These are phyloP conservation scores for Begonia peltatifolia DNA, from an alignment of 306 rosid species.

Conservation along the genomic window DNA sequence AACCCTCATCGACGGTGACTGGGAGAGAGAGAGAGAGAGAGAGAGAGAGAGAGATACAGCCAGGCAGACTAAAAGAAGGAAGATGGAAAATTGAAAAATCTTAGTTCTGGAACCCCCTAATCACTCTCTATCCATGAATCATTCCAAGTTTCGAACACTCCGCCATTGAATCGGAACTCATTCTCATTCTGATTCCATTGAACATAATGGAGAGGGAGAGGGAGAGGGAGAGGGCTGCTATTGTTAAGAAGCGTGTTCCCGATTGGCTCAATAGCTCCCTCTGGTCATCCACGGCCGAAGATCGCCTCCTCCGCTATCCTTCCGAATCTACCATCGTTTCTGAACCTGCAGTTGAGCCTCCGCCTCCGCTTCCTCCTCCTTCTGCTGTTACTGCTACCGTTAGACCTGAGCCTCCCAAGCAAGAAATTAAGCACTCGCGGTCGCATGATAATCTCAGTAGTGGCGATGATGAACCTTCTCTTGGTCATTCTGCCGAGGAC, in stretches of 20 bases:
- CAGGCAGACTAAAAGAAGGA: no score
- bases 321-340: slow-evolving; percentile 9
- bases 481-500: slow-evolving; percentile 37
- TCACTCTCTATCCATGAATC: no score
- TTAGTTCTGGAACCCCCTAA: no score
- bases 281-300: slow-evolving; percentile 53
- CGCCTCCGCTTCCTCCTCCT: slow-evolving; percentile 33
- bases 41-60: no score
- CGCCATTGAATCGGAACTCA: no score
- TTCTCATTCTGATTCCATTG: no score
- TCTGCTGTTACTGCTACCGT: slow-evolving; percentile 12
- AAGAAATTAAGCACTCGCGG: slow-evolving; percentile 24
- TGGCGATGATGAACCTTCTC: slow-evolving; percentile 19
- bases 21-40: no score
- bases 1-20: no score
- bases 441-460: slow-evolving; percentile 3
- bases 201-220: no score
- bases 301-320: slow-evolving; percentile 26
- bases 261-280: slow-evolving; percentile 98
- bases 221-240: slow-evolving; percentile 1
- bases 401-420: slow-evolving; percentile 26
- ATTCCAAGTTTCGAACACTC: no score
- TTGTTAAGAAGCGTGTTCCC: slow-evolving; percentile 81
- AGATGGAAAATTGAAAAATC: no score
- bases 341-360: slow-evolving; percentile 24